Conservation (phyloP, 257 asterid species). For the Asclepias syriaca region DNA sequence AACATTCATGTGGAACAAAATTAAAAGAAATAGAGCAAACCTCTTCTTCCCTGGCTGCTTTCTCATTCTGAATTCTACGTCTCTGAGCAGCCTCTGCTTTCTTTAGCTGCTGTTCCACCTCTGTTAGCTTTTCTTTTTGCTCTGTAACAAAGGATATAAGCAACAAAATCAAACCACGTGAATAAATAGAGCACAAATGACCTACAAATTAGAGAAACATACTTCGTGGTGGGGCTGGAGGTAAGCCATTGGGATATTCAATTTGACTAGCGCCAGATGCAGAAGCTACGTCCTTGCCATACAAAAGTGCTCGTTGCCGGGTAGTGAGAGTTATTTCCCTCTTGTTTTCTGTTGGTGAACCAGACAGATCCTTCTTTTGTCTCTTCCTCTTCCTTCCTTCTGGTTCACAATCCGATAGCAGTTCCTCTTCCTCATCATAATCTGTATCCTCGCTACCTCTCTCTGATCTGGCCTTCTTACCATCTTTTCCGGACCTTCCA, state of each 20-base stretch:
- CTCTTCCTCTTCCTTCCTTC: slow-evolving; percentile 59
- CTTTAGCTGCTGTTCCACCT: slow-evolving; percentile 44
- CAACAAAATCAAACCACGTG: neutral
- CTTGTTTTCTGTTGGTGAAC: slow-evolving; percentile 55
- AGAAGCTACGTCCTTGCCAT: slow-evolving; percentile 30
- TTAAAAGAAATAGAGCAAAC: slow-evolving; percentile 18
- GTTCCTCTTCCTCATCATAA: slow-evolving; percentile 55
- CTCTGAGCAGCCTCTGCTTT: slow-evolving; percentile 47
- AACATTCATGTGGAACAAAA: neutral
- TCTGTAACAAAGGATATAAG: slow-evolving; percentile 22
- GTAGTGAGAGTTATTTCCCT: slow-evolving; percentile 80
- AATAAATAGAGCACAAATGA: slow-evolving; percentile 2
- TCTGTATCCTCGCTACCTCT: slow-evolving; percentile 51
- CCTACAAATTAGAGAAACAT: slow-evolving; percentile 9
- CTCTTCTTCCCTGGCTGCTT: slow-evolving; percentile 43
- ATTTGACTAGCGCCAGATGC: slow-evolving; percentile 28
- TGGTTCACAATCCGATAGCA: slow-evolving; percentile 46
- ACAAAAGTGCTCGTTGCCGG: slow-evolving; percentile 66
- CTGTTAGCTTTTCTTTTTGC: slow-evolving; percentile 44
- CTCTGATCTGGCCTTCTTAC: slow-evolving; percentile 40
- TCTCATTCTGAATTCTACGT: slow-evolving; percentile 44
- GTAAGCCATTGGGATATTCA: slow-evolving; percentile 49
- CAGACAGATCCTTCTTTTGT: slow-evolving; percentile 55
- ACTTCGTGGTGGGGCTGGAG: slow-evolving; percentile 45
- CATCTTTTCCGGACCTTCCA: slow-evolving; percentile 40